Evolutionary conservation across 2,329 filamentous ascomycete genomes (phyloP).

Genomic region (Plectosphaerella sp.): DNA sequence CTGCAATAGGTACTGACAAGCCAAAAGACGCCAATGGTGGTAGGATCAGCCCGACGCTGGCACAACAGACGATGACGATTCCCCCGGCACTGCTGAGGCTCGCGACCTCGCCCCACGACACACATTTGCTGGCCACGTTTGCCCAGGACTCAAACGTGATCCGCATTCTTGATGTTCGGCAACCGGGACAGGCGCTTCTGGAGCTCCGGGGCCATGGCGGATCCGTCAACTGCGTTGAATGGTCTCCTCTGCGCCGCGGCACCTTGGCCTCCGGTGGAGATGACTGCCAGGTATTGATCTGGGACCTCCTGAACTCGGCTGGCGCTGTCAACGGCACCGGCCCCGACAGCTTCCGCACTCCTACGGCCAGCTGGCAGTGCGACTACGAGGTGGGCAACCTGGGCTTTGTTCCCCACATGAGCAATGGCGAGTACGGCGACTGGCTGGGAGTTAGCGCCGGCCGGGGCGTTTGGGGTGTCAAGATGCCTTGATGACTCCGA

Average conservation of each 20-base stretch:
- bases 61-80: slow-evolving; percentile 72
- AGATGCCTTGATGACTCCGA: slow-evolving; percentile 17
- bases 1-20: neutral
- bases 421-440: slow-evolving; percentile 67
- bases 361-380: slow-evolving; percentile 75
- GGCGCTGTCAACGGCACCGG: slow-evolving; percentile 44
- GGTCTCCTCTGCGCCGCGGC: slow-evolving; percentile 83
- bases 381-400: slow-evolving; percentile 85
- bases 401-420: slow-evolving; percentile 73
- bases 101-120: slow-evolving; percentile 90
- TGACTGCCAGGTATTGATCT: slow-evolving; percentile 85
- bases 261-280: slow-evolving; percentile 89
- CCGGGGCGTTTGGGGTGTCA: slow-evolving; percentile 74
- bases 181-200: slow-evolving; percentile 90
- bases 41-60: slow-evolving; percentile 68
- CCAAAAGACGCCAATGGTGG: slow-evolving; percentile 50
- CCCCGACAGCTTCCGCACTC: slow-evolving; percentile 58
- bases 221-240: slow-evolving; percentile 88
- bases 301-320: slow-evolving; percentile 77
- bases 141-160: slow-evolving; percentile 89
- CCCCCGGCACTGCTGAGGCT: slow-evolving; percentile 75
- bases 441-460: slow-evolving; percentile 83
- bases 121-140: slow-evolving; percentile 94
- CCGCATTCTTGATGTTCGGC: slow-evolving; percentile 91
- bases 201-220: slow-evolving; percentile 87